phyloP scores from a whole-genome alignment of 352 stramenopile genomes.

The Pythium scleroteichum region DNA sequence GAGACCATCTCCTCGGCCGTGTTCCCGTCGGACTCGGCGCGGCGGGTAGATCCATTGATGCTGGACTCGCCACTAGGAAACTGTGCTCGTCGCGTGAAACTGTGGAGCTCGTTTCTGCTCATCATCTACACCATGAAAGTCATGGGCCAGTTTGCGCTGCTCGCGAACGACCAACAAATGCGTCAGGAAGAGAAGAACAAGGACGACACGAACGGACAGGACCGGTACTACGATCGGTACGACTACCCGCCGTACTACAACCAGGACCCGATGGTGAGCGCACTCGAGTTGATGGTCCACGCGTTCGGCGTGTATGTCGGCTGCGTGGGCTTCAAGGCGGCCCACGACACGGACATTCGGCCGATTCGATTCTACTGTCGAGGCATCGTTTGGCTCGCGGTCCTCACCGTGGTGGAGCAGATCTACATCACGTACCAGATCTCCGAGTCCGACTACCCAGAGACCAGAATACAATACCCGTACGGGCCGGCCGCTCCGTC shows the following conservation, averaged over 20 bases:
- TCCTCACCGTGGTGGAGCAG: constrained; percentile 76
- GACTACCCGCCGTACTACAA: constrained; percentile 84
- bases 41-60: constrained; percentile 84
- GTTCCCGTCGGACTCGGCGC: constrained; percentile 79
- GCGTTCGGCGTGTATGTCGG: constrained; percentile 85
- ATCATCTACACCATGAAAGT: constrained; percentile 92
- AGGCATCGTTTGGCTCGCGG: constrained; percentile 75
- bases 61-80: constrained; percentile 82
- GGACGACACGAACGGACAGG: constrained; percentile 31
- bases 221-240: constrained; percentile 56
- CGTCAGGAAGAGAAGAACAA: constrained; percentile 36
- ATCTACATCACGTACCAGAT: constrained; percentile 86
- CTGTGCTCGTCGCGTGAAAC: constrained; percentile 79
- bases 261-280: constrained; percentile 66
- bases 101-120: constrained; percentile 86
- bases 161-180: constrained; percentile 81
- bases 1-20: constrained; percentile 84
- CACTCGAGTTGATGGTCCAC: constrained; percentile 73
- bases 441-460: constrained; percentile 70
- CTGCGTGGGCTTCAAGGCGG: constrained; percentile 85
- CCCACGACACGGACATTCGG: constrained; percentile 84
- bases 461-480: constrained; percentile 66
- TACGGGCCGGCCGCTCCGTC: constrained; percentile 75
- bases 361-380: constrained; percentile 84
- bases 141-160: constrained; percentile 81